Base-by-base conservation (phyloP, 2,329 filamentous ascomycete genomes). In the Colletotrichum graminicola region DNA sequence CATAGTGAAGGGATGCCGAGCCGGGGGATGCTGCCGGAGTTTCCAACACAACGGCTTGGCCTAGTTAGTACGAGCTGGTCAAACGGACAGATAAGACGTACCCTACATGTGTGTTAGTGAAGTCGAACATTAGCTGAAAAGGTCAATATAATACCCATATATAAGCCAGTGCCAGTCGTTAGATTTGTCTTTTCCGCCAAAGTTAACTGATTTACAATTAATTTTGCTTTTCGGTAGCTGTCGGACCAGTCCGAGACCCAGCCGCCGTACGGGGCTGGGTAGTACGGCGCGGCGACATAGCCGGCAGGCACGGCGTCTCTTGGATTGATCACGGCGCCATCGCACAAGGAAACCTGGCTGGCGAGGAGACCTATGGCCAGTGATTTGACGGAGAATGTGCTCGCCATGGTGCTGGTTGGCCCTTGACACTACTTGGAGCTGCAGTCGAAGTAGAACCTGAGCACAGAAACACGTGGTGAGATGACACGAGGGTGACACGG, bases 1-100 rank as follows among this genome's bases (percentile, higher is more conserved):
- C 91, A 93, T 7, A 94, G 84, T 74, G 90, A 89, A 1, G 92
- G 91, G 72, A 95, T 91, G 1, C 92, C 92, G 21, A 95, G 86
- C 8, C 93, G 88, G 21, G 83, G 79, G 1, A 90, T 92, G 70
- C 91, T 93, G 14, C 93, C 92, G 0, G 92, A 92, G 76, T 95
- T 94, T 49, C 93, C 93, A 29, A 92, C 91, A 75, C 93, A 96
- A 36, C 85, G 90, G 39, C 88, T 88, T 43, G 43, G 23, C 47
- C 71, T 14, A 60, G 68, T 73, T 29, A 59, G 39, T 41, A 51
- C 5, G 7, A 34, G 18, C n/a, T 55, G 59, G 2, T 11, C 73
- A 14, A 5, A 43, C 14, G 29, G 5, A 16, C 23, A 29, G n/a
- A n/a, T 2, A 59, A 6, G n/a, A 75, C 75, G 57, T 69, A 77